phyloP scores from a whole-genome alignment of 306 rosid species.

The Styphnolobium japonicum region DNA sequence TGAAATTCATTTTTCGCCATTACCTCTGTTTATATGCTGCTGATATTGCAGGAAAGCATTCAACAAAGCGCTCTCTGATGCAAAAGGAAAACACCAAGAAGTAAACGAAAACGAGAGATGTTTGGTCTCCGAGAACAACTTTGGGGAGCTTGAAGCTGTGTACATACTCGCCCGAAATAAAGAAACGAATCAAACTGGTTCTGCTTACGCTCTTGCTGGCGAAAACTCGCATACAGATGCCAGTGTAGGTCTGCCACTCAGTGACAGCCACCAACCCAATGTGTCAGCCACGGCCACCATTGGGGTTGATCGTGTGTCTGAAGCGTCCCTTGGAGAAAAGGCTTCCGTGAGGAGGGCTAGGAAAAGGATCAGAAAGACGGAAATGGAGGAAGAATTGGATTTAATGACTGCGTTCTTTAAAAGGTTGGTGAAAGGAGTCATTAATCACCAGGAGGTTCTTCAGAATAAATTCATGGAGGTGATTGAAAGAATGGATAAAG shows the following conservation, averaged over 20 bases:
- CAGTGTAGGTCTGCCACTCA: not conserved
- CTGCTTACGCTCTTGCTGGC: not conserved
- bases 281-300: not conserved
- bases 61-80: not conserved
- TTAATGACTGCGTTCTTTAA: not conserved
- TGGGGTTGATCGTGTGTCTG: not conserved
- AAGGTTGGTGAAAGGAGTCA: not conserved
- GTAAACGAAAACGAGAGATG: not conserved
- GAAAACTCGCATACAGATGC: not conserved
- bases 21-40: too few species aligned
- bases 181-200: not conserved
- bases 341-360: not conserved
- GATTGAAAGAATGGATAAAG: not conserved
- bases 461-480: not conserved
- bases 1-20: too few species aligned
- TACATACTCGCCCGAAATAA: not conserved
- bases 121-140: not conserved
- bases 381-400: not conserved
- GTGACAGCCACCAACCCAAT: not conserved
- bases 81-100: too few species aligned
- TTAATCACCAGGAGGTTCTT: not conserved
- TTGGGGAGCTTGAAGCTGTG: not conserved
- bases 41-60: not conserved
- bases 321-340: not conserved
- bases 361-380: not conserved